A percentile compares a stretch with the other conserved stretches of the same genome.
phyloP scores from a whole-genome alignment of 2,329 filamentous ascomycete genomes.

The Aspergillus intermedius region DNA sequence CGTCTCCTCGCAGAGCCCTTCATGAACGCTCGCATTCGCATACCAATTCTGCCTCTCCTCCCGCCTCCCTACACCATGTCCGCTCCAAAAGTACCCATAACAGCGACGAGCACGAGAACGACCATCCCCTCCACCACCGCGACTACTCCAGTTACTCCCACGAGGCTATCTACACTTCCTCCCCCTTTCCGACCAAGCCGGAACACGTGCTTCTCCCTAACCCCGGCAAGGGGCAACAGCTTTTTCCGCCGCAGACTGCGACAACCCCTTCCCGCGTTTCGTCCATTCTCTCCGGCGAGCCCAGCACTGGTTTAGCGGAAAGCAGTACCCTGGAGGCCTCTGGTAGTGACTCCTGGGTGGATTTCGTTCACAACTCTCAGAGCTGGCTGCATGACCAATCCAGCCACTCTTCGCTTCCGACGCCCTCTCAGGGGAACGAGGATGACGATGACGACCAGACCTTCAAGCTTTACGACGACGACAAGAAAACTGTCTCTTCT shows the following conservation, averaged over 20 bases:
- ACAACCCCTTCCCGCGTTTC: background rate
- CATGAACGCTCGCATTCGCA: slow-evolving; percentile 43
- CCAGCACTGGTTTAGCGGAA: slow-evolving; percentile 10
- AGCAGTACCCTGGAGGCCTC: slow-evolving; percentile 23
- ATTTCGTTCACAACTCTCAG: slow-evolving; percentile 29
- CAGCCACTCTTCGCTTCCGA: slow-evolving; percentile 31
- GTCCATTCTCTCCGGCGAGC: background rate
- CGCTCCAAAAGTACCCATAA: slow-evolving; percentile 17
- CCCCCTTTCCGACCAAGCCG: slow-evolving; percentile 43
- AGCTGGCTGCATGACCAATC: slow-evolving; percentile 35
- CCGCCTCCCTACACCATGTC: slow-evolving; percentile 33
- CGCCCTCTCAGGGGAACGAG: slow-evolving; percentile 10
- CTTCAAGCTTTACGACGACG: background rate
- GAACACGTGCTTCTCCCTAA: slow-evolving; percentile 40
- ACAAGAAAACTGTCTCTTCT: slow-evolving; percentile 18
- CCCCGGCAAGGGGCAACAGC: slow-evolving; percentile 33
- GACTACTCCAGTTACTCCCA: slow-evolving; percentile 18
- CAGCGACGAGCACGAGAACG: slow-evolving; percentile 20
- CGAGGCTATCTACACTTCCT: slow-evolving; percentile 31
- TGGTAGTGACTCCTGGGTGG: slow-evolving; percentile 27
- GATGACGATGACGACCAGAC: background rate
- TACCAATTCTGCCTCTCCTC: slow-evolving; percentile 35
- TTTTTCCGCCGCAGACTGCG: slow-evolving; percentile 11
- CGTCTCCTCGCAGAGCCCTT: slow-evolving; percentile 36
- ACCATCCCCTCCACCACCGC: background rate